These are phyloP conservation scores for Backusella parvicylindrica DNA, from an alignment of 192 early-diverging fungal species.

Conservation along the genomic window DNA sequence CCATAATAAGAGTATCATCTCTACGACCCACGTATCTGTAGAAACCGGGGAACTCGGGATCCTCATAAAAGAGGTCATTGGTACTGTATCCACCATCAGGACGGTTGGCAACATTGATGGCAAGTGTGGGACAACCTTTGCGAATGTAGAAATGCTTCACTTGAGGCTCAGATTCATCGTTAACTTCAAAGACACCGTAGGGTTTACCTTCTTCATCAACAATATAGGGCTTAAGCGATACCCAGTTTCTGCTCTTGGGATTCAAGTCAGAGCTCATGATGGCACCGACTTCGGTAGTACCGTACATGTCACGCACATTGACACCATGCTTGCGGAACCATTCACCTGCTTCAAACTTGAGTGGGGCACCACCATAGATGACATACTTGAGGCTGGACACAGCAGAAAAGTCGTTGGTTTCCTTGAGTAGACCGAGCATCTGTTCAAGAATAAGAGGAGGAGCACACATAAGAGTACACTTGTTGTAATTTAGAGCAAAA, in stretches of 20 bases:
- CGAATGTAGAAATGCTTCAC: background rate
- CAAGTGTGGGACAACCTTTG: background rate
- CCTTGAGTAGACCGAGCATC: background rate
- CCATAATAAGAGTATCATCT: conserved; percentile 17
- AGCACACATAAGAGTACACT: background rate
- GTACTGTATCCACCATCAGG: conserved; percentile 19
- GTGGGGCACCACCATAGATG: background rate
- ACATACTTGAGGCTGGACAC: background rate
- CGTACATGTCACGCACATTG: background rate
- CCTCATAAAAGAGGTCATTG: conserved; percentile 15
- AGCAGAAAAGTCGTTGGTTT: background rate
- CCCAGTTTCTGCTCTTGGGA: background rate
- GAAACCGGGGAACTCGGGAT: background rate
- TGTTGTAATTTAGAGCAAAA: background rate
- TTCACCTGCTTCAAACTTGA: background rate
- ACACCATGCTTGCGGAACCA: background rate
- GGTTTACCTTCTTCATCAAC: too few relatives aligned
- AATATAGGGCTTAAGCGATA: background rate
- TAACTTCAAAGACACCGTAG: too few relatives aligned
- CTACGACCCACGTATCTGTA: conserved; percentile 17
- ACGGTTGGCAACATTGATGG: background rate
- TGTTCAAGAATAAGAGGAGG: background rate
- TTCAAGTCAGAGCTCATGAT: background rate
- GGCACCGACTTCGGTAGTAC: background rate
- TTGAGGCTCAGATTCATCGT: background rate